Base-by-base conservation (phyloP, 306 rosid species). In the Myrica gale region DNA sequence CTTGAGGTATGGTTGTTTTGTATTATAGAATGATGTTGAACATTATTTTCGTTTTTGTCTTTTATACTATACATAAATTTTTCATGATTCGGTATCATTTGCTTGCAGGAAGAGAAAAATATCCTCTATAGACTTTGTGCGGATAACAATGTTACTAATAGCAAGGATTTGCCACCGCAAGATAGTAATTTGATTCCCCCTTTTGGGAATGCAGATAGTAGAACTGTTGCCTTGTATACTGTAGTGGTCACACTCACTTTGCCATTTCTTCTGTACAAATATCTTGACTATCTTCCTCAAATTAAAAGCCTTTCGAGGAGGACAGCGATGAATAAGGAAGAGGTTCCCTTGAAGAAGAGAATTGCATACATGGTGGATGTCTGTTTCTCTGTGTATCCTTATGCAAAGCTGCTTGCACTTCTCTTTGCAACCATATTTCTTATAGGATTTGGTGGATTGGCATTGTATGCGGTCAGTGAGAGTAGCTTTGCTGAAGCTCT, bases 381-480 rank as follows among this genome's bases (percentile, higher is more conserved):
- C 5, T 92, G 89, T 78, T 95, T 95, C 90, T 95, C 97, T 71
- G 83, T 95, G 84, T 90, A 95, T 82, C 97, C 97, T 76, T 95
- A 88, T 73, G 98, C 98, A 44, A 94, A 94, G 87, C 89, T 94
- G 23, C 93, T 94, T 65, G 98, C 98, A 1, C 98, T 94, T 82
- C 97, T 94, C 72, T 90, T 88, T 57, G 98, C 98, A 67, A 94
- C 98, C 20, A 82, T 90, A 39, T 92, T 94, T 73, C 96, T 94
- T 7, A 94, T 94, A 44, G 98, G 88, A 66, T 94, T 92, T 77
- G 98, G 98, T 77, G 98, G 97, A 68, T 77, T 92, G 80, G 97
- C 98, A 55, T 78, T 94, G 76, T 94, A 91, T 77, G 97, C 98
- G 19, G 98, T 94, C 76, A 91, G 94, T 62, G 91, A 87, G 51